Conservation (phyloP, 1,284 basidiomycete genomes). For the Phlebopus sp. region DNA sequence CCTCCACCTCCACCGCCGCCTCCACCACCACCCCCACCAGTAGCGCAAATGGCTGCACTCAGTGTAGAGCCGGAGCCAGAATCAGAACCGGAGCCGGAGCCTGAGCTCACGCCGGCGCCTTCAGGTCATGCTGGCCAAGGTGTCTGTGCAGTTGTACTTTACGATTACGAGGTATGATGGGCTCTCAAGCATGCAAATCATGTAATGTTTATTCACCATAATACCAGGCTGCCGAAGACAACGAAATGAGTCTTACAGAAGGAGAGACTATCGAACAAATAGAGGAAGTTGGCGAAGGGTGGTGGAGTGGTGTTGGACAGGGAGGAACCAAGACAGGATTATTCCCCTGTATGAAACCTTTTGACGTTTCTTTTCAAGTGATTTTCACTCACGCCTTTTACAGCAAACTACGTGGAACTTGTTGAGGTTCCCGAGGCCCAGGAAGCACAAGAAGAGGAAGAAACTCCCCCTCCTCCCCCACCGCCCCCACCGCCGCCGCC, state of each 20-base stretch:
- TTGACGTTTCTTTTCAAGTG: neutral
- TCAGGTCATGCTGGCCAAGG: constrained; percentile 44
- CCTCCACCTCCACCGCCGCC: constrained; percentile 23
- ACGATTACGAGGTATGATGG: constrained; percentile 71
- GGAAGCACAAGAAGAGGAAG: constrained; percentile 35
- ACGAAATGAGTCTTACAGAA: constrained; percentile 78
- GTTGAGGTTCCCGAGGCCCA: constrained; percentile 47
- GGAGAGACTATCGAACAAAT: constrained; percentile 82
- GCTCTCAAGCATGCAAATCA: neutral
- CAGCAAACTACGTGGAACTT: constrained; percentile 81
- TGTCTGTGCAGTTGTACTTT: constrained; percentile 63
- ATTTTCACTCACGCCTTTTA: constrained; percentile 12
- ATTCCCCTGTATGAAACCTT: constrained; percentile 61
- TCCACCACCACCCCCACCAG: constrained; percentile 19
- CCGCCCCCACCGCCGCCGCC: constrained; percentile 45
- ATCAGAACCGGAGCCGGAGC: constrained; percentile 31
- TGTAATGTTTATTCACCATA: neutral
- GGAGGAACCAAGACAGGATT: constrained; percentile 65
- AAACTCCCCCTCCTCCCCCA: constrained; percentile 36
- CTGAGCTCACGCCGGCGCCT: constrained; percentile 32
- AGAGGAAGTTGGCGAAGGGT: constrained; percentile 81
- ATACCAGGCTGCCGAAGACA: constrained; percentile 71
- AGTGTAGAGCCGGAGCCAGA: constrained; percentile 15
- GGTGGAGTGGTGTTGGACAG: constrained; percentile 78
- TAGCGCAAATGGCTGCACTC: constrained; percentile 16